A percentile compares a stretch with the other conserved stretches of the same genome.
phyloP scores from a whole-genome alignment of 495 filamentous ascomycete genomes.

The Aspergillus heteromorphus region DNA sequence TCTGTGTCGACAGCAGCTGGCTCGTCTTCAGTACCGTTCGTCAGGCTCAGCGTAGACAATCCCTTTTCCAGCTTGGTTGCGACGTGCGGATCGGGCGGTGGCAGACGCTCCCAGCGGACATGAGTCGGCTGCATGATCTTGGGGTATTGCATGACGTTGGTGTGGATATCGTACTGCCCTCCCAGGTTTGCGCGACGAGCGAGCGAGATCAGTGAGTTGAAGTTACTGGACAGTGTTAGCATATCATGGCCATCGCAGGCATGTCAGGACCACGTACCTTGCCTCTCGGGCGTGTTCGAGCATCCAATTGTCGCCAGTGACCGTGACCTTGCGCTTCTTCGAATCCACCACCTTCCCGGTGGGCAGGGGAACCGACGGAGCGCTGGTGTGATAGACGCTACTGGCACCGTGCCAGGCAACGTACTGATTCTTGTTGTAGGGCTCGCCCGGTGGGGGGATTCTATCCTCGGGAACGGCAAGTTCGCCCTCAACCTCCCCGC shows the following conservation, averaged over 20 bases:
- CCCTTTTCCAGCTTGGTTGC: constrained; percentile 27
- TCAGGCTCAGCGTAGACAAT: constrained; percentile 35
- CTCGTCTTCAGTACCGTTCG: constrained; percentile 24
- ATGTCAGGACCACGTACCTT: constrained; percentile 55
- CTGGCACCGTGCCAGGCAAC: constrained; percentile 98
- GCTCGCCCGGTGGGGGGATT: constrained; percentile 61
- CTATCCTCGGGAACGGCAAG: constrained; percentile 81
- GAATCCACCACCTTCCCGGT: constrained; percentile 63
- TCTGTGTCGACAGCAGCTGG: constrained; percentile 9
- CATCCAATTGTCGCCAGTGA: constrained; percentile 99
- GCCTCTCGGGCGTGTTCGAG: constrained; percentile 87
- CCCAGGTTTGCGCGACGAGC: constrained; percentile 60
- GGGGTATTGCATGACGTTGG: constrained; percentile 83
- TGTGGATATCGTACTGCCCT: constrained; percentile 89
- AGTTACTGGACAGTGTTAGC: constrained; percentile 54
- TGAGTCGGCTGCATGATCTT: constrained; percentile 86
- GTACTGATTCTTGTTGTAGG: constrained; percentile 92
- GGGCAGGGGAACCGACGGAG: constrained; percentile 68
- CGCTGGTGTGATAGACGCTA: constrained; percentile 82
- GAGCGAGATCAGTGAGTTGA: constrained; percentile 64
- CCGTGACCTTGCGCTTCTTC: constrained; percentile 77
- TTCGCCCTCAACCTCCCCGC: constrained; percentile 84
- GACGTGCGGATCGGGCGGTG: constrained; percentile 25
- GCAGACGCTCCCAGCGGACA: constrained; percentile 68
- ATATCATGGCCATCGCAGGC: neutral